phyloP scores from a whole-genome alignment of 1,139 yeast genomes.

The Diutina rugosa region DNA sequence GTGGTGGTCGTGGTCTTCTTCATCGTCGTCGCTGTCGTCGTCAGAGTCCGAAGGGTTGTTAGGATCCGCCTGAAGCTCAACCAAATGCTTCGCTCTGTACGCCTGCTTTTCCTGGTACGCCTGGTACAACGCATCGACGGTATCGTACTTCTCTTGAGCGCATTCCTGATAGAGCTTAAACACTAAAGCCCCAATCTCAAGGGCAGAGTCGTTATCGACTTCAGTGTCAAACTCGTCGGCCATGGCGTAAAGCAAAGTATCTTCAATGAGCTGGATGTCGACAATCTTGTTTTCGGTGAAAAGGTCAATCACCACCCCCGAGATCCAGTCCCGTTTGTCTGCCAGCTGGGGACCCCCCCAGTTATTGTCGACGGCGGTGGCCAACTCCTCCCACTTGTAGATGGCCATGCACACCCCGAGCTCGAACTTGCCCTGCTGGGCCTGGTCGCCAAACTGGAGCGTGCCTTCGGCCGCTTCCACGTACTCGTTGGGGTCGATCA shows the following conservation, averaged over 20 bases:
- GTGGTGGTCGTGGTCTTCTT: slow-evolving; percentile 32
- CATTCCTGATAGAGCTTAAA: slow-evolving; percentile 59
- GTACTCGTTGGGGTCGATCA: slow-evolving; percentile 32
- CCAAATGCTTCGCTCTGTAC: slow-evolving; percentile 13
- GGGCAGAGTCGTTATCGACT: slow-evolving; percentile 82
- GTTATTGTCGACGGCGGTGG: slow-evolving; percentile 82
- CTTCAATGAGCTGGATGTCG: slow-evolving; percentile 73
- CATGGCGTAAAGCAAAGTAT: slow-evolving; percentile 78
- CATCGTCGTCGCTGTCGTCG: slow-evolving; percentile 30
- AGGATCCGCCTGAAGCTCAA: slow-evolving; percentile 41
- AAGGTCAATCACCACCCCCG: slow-evolving; percentile 69
- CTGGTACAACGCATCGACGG: slow-evolving; percentile 46
- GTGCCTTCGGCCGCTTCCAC: slow-evolving; percentile 29
- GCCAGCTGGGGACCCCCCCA: slow-evolving; percentile 95
- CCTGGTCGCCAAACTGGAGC: slow-evolving; percentile 44
- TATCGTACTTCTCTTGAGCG: slow-evolving; percentile 31
- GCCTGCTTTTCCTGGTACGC: slow-evolving; percentile 45
- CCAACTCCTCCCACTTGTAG: slow-evolving; percentile 78
- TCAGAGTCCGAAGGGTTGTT: slow-evolving; percentile 33
- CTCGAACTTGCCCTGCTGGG: slow-evolving; percentile 75
- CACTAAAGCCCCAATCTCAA: slow-evolving; percentile 56
- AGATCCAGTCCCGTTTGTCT: slow-evolving; percentile 92
- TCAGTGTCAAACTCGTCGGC: slow-evolving; percentile 85
- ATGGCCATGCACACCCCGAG: slow-evolving; percentile 89
- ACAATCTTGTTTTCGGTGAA: slow-evolving; percentile 48